Conservation (phyloP, 805 yeast species). For the Maudiozyma barnettii region DNA sequence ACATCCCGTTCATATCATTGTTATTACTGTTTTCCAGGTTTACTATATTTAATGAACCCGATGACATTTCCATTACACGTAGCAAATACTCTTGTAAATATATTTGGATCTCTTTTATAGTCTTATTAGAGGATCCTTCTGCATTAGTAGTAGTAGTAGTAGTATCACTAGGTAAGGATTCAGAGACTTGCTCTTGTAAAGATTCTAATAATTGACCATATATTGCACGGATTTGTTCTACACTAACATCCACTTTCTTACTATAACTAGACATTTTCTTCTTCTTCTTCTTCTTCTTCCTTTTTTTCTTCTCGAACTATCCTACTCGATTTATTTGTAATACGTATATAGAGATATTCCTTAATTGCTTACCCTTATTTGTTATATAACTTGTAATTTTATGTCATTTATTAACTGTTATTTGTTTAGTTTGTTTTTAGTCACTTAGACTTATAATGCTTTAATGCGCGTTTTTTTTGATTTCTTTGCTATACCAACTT, state of each 20-base stretch:
- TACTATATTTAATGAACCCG: constrained; percentile 47
- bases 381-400: too few relatives aligned
- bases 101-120: constrained; percentile 9
- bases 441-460: too few relatives aligned
- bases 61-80: constrained; percentile 42
- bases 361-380: not conserved
- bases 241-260: constrained; percentile 1
- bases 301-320: too few relatives aligned
- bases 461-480: too few relatives aligned
- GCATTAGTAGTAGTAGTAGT: not conserved
- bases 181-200: constrained; percentile 15
- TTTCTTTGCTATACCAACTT: too few relatives aligned
- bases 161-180: constrained; percentile 12
- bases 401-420: not conserved
- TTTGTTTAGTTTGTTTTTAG: too few relatives aligned
- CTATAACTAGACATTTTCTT: not conserved
- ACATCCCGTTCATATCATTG: constrained; percentile 10
- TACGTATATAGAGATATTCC: too few relatives aligned
- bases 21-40: constrained; percentile 33
- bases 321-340: too few relatives aligned
- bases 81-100: constrained; percentile 18
- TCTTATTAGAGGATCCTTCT: constrained; percentile 6
- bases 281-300: not conserved
- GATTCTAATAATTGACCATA: constrained; percentile 22
- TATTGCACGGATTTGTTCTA: constrained; percentile 19